Evolutionary conservation across 2,329 filamentous ascomycete species (phyloP).

Genomic region (Colletotrichum theobromicola): DNA sequence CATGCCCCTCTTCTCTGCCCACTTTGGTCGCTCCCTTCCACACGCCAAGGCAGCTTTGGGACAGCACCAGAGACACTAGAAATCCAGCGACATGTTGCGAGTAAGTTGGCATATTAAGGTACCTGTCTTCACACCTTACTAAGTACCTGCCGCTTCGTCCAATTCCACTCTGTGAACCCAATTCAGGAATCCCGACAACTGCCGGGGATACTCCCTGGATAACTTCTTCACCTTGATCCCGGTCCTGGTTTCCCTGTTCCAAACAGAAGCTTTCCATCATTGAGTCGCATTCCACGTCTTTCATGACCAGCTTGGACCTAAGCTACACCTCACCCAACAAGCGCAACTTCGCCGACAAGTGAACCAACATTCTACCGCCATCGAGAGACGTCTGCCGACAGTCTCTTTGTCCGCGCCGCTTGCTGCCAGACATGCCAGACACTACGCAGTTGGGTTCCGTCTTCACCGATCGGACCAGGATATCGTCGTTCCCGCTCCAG

Average conservation of each 20-base stretch:
- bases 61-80: background rate
- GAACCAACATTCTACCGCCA: background rate
- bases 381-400: background rate
- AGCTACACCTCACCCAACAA: background rate
- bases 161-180: background rate
- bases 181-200: background rate
- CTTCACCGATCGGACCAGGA: background rate
- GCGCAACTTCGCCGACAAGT: background rate
- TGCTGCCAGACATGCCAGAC: conserved; percentile 6
- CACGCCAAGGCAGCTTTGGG: conserved; percentile 3
- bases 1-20: background rate
- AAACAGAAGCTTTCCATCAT: conserved; percentile 4
- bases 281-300: background rate
- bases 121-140: background rate
- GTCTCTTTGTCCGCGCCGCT: background rate
- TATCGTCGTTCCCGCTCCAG: conserved; percentile 1
- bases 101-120: background rate
- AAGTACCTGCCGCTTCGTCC: background rate
- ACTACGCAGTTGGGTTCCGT: conserved; percentile 8
- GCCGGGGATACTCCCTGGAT: background rate
- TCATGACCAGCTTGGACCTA: background rate
- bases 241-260: background rate
- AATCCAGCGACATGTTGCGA: background rate
- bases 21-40: background rate
- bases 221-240: background rate